Evolutionary conservation across 139 green algal species (phyloP).

Genomic region (Deuterostichococcus epilithicus): DNA sequence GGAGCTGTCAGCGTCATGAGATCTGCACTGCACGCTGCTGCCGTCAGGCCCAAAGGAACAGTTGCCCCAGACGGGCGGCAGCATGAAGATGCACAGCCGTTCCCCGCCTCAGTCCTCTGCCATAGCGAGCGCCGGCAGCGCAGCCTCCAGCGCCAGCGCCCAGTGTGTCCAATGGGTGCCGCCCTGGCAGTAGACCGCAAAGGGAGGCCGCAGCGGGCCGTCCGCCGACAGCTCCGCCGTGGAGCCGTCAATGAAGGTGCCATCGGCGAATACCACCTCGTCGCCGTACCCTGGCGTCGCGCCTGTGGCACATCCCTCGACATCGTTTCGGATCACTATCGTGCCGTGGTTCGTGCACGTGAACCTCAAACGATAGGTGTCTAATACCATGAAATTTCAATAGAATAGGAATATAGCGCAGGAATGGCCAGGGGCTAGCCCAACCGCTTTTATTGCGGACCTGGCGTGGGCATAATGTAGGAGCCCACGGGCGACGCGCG

Average conservation of each 20-base stretch:
- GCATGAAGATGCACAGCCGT: too few species aligned
- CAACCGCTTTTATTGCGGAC: constrained; percentile 29
- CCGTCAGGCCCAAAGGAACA: too few species aligned
- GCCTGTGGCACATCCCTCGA: too few species aligned
- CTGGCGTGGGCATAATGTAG: constrained; percentile 80
- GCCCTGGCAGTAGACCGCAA: constrained; percentile 86
- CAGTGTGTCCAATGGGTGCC: constrained; percentile 93
- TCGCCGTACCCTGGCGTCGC: constrained; percentile 86
- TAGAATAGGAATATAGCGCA: too few species aligned
- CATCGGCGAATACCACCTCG: constrained; percentile 92
- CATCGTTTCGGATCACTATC: too few species aligned
- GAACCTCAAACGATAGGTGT: too few species aligned
- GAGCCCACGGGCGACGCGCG: constrained; percentile 74
- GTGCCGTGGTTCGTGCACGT: too few species aligned
- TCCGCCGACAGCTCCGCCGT: constrained; percentile 90
- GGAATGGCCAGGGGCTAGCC: too few species aligned
- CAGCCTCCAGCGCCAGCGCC: constrained; percentile 42
- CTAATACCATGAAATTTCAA: too few species aligned
- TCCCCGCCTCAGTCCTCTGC: background rate
- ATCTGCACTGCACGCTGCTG: too few species aligned
- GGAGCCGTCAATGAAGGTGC: constrained; percentile 93
- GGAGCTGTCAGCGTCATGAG: too few species aligned
- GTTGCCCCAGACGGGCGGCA: too few species aligned
- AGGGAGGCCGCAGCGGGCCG: constrained; percentile 85
- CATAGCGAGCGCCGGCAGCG: constrained; percentile 21